These are phyloP conservation scores for Pinus tabuliformis DNA, from an alignment of 75 land plant genomes.

Conservation along the genomic window DNA sequence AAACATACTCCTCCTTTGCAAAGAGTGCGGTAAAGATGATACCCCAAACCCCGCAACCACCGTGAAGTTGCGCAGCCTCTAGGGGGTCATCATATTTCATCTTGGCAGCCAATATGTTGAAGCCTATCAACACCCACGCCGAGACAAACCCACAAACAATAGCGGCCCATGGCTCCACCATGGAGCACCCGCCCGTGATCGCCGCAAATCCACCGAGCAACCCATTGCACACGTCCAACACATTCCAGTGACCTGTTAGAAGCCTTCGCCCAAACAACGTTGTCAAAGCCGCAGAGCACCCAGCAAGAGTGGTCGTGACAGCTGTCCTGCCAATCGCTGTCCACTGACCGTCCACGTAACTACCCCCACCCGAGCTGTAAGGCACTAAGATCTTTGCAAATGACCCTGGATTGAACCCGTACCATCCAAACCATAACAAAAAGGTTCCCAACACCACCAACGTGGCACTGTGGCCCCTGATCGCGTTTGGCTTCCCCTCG, in stretches of 20 bases:
- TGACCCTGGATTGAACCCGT: slow-evolving; percentile 85
- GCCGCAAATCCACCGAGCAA: slow-evolving; percentile 82
- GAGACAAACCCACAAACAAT: slow-evolving; percentile 69
- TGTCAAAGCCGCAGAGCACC: slow-evolving; percentile 64
- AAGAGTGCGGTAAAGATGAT: slow-evolving; percentile 72
- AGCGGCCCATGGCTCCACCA: slow-evolving; percentile 84
- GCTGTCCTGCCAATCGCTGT: slow-evolving; percentile 84
- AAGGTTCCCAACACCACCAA: slow-evolving; percentile 33
- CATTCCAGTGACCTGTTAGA: slow-evolving; percentile 77
- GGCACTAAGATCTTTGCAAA: slow-evolving; percentile 44
- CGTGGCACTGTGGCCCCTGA: slow-evolving; percentile 31
- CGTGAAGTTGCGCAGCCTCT: slow-evolving; percentile 90
- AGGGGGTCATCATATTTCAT: slow-evolving; percentile 9
- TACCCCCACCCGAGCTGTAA: slow-evolving; percentile 20
- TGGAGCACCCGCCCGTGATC: slow-evolving; percentile 74
- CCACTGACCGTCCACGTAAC: slow-evolving; percentile 19
- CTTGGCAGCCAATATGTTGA: slow-evolving; percentile 48
- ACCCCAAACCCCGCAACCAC: slow-evolving; percentile 93
- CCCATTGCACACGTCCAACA: slow-evolving; percentile 86
- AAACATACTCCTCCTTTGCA: slow-evolving; percentile 62
- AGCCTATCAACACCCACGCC: slow-evolving; percentile 70
- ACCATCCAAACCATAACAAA: slow-evolving; percentile 42
- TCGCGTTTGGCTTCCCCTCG: neutral
- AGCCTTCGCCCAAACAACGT: slow-evolving; percentile 56
- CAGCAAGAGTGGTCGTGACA: slow-evolving; percentile 81